These are phyloP conservation scores for Brassica incana DNA, from an alignment of 345 rosid genomes.

Conservation along the genomic window DNA sequence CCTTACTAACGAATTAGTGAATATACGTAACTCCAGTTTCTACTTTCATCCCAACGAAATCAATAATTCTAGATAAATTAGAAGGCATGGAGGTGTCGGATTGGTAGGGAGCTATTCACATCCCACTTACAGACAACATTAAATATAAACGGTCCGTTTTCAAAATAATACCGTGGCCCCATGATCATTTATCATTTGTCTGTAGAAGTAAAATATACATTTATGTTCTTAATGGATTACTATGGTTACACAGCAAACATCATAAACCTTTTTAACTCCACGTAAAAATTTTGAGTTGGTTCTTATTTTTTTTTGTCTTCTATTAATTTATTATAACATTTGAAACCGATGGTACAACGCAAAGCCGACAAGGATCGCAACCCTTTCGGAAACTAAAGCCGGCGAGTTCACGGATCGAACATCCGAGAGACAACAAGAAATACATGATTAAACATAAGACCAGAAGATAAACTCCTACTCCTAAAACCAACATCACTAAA, in stretches of 20 bases:
- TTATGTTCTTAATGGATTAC: no score
- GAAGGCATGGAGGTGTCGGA: conserved; percentile 41
- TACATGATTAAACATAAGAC: no score
- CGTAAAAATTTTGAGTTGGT: background rate
- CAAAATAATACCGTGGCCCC: conserved; percentile 26
- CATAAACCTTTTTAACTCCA: no score
- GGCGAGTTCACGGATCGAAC: background rate
- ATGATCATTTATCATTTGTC: background rate
- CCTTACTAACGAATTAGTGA: background rate
- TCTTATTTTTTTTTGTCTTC: background rate
- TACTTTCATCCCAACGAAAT: background rate
- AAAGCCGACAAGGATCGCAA: background rate
- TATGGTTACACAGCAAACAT: no score
- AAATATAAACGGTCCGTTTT: conserved; percentile 27
- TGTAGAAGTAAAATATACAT: no score
- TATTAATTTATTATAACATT: background rate
- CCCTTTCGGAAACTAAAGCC: background rate
- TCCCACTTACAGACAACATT: conserved; percentile 14
- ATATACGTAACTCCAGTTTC: background rate
- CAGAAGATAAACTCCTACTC: no score
- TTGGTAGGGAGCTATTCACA: conserved; percentile 37
- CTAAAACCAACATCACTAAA: no score
- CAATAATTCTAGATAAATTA: conserved; percentile 30
- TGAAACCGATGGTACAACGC: background rate
- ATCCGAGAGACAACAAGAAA: background rate